Percentiles rank a stretch among this genome's conserved stretches.
Evolutionary conservation across 306 rosid species (phyloP).

Genomic region (Sicyos baderoa): DNA sequence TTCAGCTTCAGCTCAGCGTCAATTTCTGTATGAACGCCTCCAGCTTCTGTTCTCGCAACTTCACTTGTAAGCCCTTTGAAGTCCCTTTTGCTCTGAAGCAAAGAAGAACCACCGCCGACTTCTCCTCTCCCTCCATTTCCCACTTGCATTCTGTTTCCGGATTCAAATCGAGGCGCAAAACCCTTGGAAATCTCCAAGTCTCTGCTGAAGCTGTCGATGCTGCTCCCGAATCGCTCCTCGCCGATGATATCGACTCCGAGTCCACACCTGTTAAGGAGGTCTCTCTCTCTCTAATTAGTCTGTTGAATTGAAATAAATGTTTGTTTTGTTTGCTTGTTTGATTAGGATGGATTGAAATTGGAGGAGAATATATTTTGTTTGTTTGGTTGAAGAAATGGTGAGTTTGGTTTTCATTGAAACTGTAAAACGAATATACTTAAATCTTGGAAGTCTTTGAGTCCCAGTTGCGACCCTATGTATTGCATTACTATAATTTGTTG

Average conservation of each 20-base stretch:
- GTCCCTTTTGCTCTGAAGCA: neutral
- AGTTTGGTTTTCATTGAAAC: too few species aligned
- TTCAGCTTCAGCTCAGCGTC: conserved; percentile 13
- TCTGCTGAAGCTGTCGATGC: conserved; percentile 29
- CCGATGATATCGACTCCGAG: conserved; percentile 16
- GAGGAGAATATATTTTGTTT: too few species aligned
- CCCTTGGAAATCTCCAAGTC: conserved; percentile 10
- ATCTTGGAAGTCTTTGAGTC: too few species aligned
- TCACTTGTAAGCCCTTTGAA: neutral
- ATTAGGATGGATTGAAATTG: too few species aligned
- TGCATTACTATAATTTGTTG: too few species aligned
- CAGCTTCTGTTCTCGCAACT: neutral
- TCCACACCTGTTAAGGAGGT: conserved; percentile 32
- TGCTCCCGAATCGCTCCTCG: conserved; percentile 23
- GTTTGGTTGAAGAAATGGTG: too few species aligned
- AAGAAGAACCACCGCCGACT: neutral
- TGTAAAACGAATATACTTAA: too few species aligned
- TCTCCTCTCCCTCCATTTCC: neutral
- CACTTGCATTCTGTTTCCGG: neutral
- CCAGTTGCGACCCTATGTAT: too few species aligned
- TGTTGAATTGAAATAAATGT: too few species aligned
- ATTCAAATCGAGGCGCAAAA: neutral
- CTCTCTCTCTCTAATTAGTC: too few species aligned
- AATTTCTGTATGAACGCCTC: conserved; percentile 2
- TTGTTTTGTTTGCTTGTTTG: neutral